These are phyloP conservation scores for Cyclostephanos invisitatus DNA, from an alignment of 108 stramenopile genomes.

Conservation along the genomic window DNA sequence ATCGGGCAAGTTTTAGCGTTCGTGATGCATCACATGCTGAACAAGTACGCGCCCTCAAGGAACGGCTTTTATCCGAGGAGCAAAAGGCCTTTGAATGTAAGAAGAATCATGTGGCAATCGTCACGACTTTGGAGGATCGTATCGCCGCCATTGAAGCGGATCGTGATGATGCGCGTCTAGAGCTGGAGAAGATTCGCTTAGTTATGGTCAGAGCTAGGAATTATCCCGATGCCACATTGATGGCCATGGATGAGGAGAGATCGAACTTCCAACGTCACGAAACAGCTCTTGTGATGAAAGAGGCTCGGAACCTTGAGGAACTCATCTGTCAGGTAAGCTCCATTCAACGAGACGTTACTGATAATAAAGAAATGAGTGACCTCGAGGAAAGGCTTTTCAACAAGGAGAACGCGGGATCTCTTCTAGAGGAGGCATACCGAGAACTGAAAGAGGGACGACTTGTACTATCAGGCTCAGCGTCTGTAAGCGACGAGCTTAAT, in stretches of 20 bases:
- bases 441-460: not conserved
- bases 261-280: not conserved
- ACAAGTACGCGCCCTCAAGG: conserved; percentile 8
- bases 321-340: not conserved
- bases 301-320: conserved; percentile 3
- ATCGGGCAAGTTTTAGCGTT: not conserved
- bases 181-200: conserved; percentile 3
- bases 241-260: conserved; percentile 8
- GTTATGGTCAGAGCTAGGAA: not conserved
- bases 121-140: conserved; percentile 6
- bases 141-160: conserved; percentile 4
- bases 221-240: not conserved
- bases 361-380: not conserved
- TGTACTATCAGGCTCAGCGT: not conserved
- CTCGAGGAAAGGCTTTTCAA: conserved; percentile 7
- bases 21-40: conserved; percentile 9
- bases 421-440: not conserved
- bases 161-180: conserved; percentile 13
- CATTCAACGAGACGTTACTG: not conserved
- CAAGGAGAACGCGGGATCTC: conserved; percentile 3
- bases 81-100: not conserved
- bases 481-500: not conserved
- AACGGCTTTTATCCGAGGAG: conserved; percentile 4
- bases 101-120: conserved; percentile 1
- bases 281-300: not conserved